Evolutionary conservation across 345 rosid genomes (phyloP).

Genomic region (Limnanthes douglasii): DNA sequence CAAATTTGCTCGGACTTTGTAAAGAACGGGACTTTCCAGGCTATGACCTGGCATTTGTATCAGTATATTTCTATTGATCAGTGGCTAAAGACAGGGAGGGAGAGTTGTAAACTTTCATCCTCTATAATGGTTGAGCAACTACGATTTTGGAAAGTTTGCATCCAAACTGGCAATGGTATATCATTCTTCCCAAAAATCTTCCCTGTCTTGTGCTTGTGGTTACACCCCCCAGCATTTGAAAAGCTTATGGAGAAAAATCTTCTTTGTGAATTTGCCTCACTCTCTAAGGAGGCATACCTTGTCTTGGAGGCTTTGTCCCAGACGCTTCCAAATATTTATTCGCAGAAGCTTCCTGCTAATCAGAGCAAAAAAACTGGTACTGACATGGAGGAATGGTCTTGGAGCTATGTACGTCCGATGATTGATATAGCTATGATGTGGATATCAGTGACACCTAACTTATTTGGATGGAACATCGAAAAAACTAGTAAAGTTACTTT

Average conservation of each 20-base stretch:
- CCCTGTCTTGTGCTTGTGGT: slow-evolving; percentile 77
- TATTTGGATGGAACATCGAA: slow-evolving; percentile 22
- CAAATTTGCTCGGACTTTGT: slow-evolving; percentile 37
- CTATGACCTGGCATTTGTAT: slow-evolving; percentile 63
- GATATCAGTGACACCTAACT: slow-evolving; percentile 31
- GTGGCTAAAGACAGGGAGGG: slow-evolving; percentile 59
- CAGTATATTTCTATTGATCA: slow-evolving; percentile 49
- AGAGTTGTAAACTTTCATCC: slow-evolving; percentile 48
- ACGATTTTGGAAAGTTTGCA: slow-evolving; percentile 68
- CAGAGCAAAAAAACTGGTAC: slow-evolving; percentile 8
- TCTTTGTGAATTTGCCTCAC: slow-evolving; percentile 43
- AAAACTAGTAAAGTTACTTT: slow-evolving; percentile 9
- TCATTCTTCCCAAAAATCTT: slow-evolving; percentile 57
- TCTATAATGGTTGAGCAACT: slow-evolving; percentile 77
- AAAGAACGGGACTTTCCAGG: slow-evolving; percentile 31
- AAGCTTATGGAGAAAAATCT: slow-evolving; percentile 42
- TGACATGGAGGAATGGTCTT: slow-evolving; percentile 45
- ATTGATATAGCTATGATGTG: slow-evolving; percentile 65
- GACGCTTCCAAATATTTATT: slow-evolving; percentile 53
- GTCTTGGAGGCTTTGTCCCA: slow-evolving; percentile 64
- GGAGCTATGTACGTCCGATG: slow-evolving; percentile 68
- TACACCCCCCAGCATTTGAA: slow-evolving; percentile 57
- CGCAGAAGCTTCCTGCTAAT: slow-evolving; percentile 15
- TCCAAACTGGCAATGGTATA: slow-evolving; percentile 46
- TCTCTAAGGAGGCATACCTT: slow-evolving; percentile 56